Evolutionary conservation across 2,329 filamentous ascomycete species (phyloP), one percentile per base, ranked within the genome.

Genomic region (Chlorencoelia australis): DNA sequence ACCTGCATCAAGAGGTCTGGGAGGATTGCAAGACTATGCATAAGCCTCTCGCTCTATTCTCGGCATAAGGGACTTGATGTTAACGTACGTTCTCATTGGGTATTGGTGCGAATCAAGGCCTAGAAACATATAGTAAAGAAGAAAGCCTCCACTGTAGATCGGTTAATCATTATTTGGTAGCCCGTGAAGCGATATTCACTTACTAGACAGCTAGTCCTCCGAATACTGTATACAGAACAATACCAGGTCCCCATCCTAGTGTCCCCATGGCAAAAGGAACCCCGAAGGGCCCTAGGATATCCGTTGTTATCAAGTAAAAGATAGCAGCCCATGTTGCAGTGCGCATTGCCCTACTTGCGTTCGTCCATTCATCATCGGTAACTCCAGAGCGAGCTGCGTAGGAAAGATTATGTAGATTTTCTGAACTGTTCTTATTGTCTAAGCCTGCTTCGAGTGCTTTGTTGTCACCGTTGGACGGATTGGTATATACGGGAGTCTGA

Each of bases 271-370:
- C 36, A 24, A 38, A 49, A 7, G 38, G 30, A 25, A 41, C 29
- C 18, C 28, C 19, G 29, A 38, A 41, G n/a, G 38, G 35, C 15
- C 43, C 43, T 9, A 44, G 13, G 14, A 44, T 44, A 33, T 45
- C 43, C 6, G 41, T 44, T 2, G 43, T 41, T 9, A 45, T 45
- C 15, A 44, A 9, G 24, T 44, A 42, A 47, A 69, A 69, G 26
- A 61, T 53, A 7, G 66, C 63, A 4, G 63, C 63, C 53, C 60
- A 58, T 2, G 58, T 59, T 1, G 66, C 65, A 0, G 65, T 68
- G 7, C 66, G 57, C 39, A 66, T 43, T 1, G 62, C 60, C 5
- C 66, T 59, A 16, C 58, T 60, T 1, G 66, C 65, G 37, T 63
- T 62, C 9, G 51, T 52, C 66, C 66, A 68, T 37, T 69, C 66